phyloP scores from a whole-genome alignment of 768 basidiomycete genomes.

The Xerocomellus chrysenteron region DNA sequence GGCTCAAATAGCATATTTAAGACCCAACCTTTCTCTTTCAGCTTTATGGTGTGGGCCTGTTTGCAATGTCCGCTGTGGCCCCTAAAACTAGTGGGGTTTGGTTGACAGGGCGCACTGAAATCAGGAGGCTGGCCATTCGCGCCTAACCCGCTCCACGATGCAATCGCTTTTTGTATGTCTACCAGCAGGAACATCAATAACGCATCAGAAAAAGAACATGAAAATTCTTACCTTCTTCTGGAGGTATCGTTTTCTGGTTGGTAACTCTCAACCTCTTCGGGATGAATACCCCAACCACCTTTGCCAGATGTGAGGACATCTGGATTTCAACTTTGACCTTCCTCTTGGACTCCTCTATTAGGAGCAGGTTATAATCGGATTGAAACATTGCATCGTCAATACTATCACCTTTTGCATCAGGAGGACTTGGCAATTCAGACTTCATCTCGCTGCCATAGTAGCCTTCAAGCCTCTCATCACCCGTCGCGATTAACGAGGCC shows the following conservation, averaged over 20 bases:
- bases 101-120: background rate
- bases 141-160: background rate
- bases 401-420: background rate
- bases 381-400: background rate
- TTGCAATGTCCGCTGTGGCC: slow-evolving; percentile 4
- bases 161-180: slow-evolving; percentile 1
- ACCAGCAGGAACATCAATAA: background rate
- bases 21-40: slow-evolving; percentile 3
- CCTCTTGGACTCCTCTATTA: background rate
- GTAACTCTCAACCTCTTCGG: background rate
- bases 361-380: background rate
- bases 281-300: background rate
- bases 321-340: background rate
- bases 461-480: background rate
- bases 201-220: background rate
- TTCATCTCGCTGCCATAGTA: background rate
- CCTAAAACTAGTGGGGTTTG: background rate
- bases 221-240: background rate
- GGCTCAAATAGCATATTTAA: no score
- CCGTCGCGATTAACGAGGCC: slow-evolving; percentile 6
- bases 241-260: background rate
- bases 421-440: background rate
- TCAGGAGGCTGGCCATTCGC: background rate
- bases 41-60: slow-evolving; percentile 1
- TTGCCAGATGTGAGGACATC: background rate